A percentile compares a stretch with the other conserved stretches of the same genome.
These are phyloP conservation scores for Lepidopterella palustris DNA, from an alignment of 495 filamentous ascomycete genomes.

Conservation along the genomic window DNA sequence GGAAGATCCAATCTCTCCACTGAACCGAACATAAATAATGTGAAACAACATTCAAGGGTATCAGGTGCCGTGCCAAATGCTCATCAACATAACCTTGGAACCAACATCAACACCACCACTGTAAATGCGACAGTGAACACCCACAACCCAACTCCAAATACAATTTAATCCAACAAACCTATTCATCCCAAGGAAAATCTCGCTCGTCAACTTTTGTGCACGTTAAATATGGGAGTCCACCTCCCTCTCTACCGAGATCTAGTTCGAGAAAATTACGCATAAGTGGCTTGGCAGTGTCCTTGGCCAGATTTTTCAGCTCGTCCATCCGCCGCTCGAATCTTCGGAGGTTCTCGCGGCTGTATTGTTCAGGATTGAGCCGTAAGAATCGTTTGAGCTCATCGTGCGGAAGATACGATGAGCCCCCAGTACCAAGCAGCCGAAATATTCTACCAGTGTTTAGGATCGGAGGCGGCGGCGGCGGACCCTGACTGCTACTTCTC, in stretches of 20 bases:
- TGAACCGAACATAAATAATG: background rate
- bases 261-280: conserved; percentile 79
- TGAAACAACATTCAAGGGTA: conserved; percentile 14
- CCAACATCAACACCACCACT: background rate
- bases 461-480: conserved; percentile 29
- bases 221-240: conserved; percentile 63
- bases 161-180: conserved; percentile 2
- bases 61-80: conserved; percentile 9
- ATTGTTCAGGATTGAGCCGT: conserved; percentile 62
- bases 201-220: conserved; percentile 69
- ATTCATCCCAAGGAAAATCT: conserved; percentile 70
- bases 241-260: conserved; percentile 49
- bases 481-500: conserved; percentile 14
- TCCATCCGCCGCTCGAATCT: conserved; percentile 80
- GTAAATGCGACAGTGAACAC: conserved; percentile 1
- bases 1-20: background rate
- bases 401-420: conserved; percentile 62
- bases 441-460: conserved; percentile 61
- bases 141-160: background rate
- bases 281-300: conserved; percentile 75
- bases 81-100: conserved; percentile 5
- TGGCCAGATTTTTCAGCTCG: conserved; percentile 74
- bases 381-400: conserved; percentile 86
- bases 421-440: conserved; percentile 57
- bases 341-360: conserved; percentile 68